phyloP scores from a whole-genome alignment of 78 protist genomes.

The Blattamonas nauphoetae region DNA sequence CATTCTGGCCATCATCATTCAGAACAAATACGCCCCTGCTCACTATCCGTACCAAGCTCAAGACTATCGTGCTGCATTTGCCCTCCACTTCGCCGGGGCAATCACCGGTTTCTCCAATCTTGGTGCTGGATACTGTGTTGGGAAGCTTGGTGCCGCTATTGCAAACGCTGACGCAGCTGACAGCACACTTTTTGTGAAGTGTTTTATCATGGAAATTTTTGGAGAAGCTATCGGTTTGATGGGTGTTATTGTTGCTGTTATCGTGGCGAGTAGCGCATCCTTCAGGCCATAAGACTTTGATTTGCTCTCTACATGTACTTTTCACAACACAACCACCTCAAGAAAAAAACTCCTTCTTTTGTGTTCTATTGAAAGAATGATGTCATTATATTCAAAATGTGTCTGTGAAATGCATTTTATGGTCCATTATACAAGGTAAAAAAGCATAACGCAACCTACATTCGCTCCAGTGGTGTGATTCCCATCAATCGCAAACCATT shows the following conservation, averaged over 20 bases:
- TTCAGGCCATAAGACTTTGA: too few relatives aligned
- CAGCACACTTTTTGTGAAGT: slow-evolving; percentile 79
- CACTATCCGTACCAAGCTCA: background rate
- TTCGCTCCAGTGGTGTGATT: slow-evolving; percentile 25
- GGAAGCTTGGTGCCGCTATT: slow-evolving; percentile 76
- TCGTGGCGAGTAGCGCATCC: slow-evolving; percentile 38
- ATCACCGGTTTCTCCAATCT: slow-evolving; percentile 71
- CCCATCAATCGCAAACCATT: slow-evolving; percentile 23
- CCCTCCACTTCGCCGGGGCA: slow-evolving; percentile 71
- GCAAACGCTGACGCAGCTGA: slow-evolving; percentile 95
- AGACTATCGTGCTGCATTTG: slow-evolving; percentile 39
- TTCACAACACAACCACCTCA: too few relatives aligned
- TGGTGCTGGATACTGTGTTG: slow-evolving; percentile 71
- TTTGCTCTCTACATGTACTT: too few relatives aligned
- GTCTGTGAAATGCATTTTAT: too few relatives aligned
- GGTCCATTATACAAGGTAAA: too few relatives aligned
- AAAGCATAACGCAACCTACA: too few relatives aligned
- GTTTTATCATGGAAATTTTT: slow-evolving; percentile 79
- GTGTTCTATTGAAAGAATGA: too few relatives aligned
- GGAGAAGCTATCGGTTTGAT: slow-evolving; percentile 86
- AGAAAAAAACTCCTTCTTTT: too few relatives aligned
- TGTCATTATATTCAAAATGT: too few relatives aligned
- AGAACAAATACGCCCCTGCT: background rate
- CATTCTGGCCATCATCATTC: slow-evolving; percentile 87
- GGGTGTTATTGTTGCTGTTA: slow-evolving; percentile 81